Conservation (phyloP, 441 rosid genomes). For the Erodium chrysanthum region DNA sequence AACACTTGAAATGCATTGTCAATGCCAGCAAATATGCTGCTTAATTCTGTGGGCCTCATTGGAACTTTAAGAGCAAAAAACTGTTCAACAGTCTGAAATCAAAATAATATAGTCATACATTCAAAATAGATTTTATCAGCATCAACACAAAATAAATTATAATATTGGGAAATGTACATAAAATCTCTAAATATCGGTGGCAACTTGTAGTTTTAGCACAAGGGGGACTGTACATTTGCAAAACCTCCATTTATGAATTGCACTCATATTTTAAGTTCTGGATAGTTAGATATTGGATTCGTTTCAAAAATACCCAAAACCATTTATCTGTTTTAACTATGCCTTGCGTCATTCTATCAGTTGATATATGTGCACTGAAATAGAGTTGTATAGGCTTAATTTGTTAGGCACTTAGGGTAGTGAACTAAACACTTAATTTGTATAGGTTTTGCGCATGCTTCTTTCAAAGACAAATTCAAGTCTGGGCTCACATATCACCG, state of each 20-base stretch:
- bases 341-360: not conserved
- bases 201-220: not conserved
- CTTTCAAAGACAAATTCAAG: not conserved
- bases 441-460: not conserved
- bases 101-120: conserved; percentile 23
- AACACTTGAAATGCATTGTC: conserved; percentile 94
- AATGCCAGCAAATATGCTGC: conserved; percentile 65
- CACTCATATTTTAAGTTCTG: not conserved
- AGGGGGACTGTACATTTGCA: not conserved
- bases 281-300: not conserved
- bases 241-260: conserved; percentile 2
- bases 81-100: conserved; percentile 87
- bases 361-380: not conserved
- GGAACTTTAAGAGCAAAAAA: conserved; percentile 84
- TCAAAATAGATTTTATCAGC: conserved; percentile 10
- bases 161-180: not conserved
- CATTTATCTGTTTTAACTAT: not conserved
- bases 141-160: conserved; percentile 7
- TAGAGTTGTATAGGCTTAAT: not conserved
- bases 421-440: conserved; percentile 1
- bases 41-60: conserved; percentile 71
- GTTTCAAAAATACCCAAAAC: not conserved
- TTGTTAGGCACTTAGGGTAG: not conserved
- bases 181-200: not conserved
- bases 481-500: not conserved